Evolutionary conservation across 208 protist species (phyloP).

Genomic region (Strigomonas galati): DNA sequence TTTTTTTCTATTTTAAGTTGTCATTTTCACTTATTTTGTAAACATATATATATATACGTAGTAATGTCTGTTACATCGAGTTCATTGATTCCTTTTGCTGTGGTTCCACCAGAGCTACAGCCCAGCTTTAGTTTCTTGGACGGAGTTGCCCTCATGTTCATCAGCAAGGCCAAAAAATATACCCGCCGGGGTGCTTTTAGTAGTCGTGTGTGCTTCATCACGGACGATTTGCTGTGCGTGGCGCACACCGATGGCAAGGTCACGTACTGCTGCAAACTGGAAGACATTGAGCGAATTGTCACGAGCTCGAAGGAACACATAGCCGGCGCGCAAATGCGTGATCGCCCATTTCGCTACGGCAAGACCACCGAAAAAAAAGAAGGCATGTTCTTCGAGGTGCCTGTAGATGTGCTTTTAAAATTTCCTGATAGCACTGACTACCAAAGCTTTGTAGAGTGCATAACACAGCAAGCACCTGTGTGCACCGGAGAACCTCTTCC

Average conservation of each 20-base stretch:
- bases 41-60: background rate
- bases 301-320: conserved; percentile 11
- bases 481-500: conserved; percentile 18
- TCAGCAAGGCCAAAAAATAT: conserved; percentile 20
- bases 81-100: conserved; percentile 6
- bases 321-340: conserved; percentile 33
- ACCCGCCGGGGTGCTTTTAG: conserved; percentile 13
- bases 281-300: conserved; percentile 33
- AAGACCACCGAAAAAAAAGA: conserved; percentile 3
- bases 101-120: conserved; percentile 5
- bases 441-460: conserved; percentile 11
- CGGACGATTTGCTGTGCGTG: conserved; percentile 35
- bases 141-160: conserved; percentile 26
- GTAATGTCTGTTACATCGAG: background rate
- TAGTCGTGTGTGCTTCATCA: conserved; percentile 37
- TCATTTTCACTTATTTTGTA: too few species aligned
- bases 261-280: conserved; percentile 33
- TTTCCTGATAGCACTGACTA: conserved; percentile 13
- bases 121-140: conserved; percentile 19
- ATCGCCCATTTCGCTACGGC: conserved; percentile 23
- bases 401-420: conserved; percentile 32
- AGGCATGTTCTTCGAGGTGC: conserved; percentile 38
- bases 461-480: conserved; percentile 11
- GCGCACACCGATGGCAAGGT: conserved; percentile 16
- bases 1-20: too few species aligned